Percentiles rank a stretch among this genome's conserved stretches.
These are phyloP conservation scores for Byssoonygena ceratinophila DNA, from an alignment of 2,329 filamentous ascomycete genomes.

Conservation along the genomic window DNA sequence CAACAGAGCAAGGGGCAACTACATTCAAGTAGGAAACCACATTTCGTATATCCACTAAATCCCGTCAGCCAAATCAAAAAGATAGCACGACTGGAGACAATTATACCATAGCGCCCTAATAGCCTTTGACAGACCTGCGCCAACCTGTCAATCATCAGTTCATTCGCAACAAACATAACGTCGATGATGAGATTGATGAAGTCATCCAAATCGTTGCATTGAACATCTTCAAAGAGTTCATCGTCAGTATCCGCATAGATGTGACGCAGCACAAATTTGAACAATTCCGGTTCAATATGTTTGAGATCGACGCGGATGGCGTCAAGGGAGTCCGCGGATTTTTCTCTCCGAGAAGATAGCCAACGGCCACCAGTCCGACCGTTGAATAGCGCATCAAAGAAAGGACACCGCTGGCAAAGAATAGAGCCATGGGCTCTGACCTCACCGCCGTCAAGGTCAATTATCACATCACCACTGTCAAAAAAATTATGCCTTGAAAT, in stretches of 20 bases:
- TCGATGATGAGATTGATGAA: slow-evolving; percentile 85
- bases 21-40: slow-evolving; percentile 76
- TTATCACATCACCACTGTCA: slow-evolving; percentile 63
- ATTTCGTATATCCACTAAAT: slow-evolving; percentile 65
- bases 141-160: slow-evolving; percentile 86
- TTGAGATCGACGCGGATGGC: slow-evolving; percentile 65
- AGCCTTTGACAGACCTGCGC: slow-evolving; percentile 80
- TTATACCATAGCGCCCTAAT: slow-evolving; percentile 62
- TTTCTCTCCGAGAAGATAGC: slow-evolving; percentile 55
- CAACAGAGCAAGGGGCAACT: slow-evolving; percentile 71
- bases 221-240: slow-evolving; percentile 69
- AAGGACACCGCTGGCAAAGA: slow-evolving; percentile 74
- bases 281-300: slow-evolving; percentile 63
- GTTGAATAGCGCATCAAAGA: slow-evolving; percentile 81
- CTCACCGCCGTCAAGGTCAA: slow-evolving; percentile 64
- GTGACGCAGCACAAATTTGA: slow-evolving; percentile 66
- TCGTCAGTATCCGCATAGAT: slow-evolving; percentile 74
- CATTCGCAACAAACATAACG: slow-evolving; percentile 80
- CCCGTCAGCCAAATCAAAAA: slow-evolving; percentile 8
- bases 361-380: slow-evolving; percentile 79
- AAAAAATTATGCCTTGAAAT: slow-evolving; percentile 61
- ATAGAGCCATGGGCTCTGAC: slow-evolving; percentile 66
- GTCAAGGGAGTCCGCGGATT: slow-evolving; percentile 32
- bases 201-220: slow-evolving; percentile 62
- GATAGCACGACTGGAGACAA: not conserved